Evolutionary conservation across 192 early-diverging fungal species (phyloP), one percentile per base, ranked within the genome.

Genomic region (Mycoemilia scoparia): DNA sequence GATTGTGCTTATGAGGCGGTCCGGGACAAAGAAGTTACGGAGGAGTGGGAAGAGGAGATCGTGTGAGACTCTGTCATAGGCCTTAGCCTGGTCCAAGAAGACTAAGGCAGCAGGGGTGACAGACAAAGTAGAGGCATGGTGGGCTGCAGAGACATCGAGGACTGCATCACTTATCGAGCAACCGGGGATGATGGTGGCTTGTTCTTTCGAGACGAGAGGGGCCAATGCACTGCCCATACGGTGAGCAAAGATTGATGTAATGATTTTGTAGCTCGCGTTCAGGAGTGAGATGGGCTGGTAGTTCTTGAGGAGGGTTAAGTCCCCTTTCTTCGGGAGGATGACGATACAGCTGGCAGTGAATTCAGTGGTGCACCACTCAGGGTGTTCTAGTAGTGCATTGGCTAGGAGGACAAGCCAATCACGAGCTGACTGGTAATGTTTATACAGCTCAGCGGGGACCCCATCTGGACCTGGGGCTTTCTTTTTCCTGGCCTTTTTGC

Each of bases 21-120:
- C 19, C 1, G 46, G 39, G 1, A 41, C 9, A 2, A 17, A 0
- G 15, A 49, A 29, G 9, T 31, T 41, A 20, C 14, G 20, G 3
- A 41, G 34, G 1, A 49, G 34, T 3, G 33, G 17, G 15, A 50
- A 50, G 10, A 50, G 21, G 4, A 37, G 12, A 11, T 19, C 21
- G 16, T 50, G 48, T 19, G 34, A 21, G 9, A 50, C 29, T 3
- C 29, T 27, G 8, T 43, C 34, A 9, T 28, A 43, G 0, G 48
- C 40, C 14, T 50, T 50, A 7, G 29, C 39, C 18, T 41, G 39
- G 14, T 50, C 39, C 0, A 50, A 36, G 29, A 50, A 43, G 19
- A 43, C 39, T 24, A 50, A 23, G 0, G 34, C 29, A 3, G 32
- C 34, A 7, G 33, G 34, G 0, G 1, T 21, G 6, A 14, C 1